Percentiles rank a stretch among this genome's conserved stretches.
Evolutionary conservation across 2,329 filamentous ascomycete genomes (phyloP).

Genomic region (Canariomyces notabilis): DNA sequence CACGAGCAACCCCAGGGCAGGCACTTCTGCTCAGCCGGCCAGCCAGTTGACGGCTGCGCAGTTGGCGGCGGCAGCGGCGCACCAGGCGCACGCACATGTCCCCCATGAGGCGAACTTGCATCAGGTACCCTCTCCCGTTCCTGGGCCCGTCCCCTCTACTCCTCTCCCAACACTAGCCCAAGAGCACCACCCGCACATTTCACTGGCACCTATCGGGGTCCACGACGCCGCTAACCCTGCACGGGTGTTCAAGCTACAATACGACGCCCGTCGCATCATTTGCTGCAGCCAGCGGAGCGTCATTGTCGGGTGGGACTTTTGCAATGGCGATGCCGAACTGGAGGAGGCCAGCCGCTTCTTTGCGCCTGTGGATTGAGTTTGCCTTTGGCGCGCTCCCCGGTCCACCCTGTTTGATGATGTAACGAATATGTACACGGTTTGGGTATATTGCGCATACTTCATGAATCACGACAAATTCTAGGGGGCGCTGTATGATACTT

Average conservation of each 20-base stretch:
- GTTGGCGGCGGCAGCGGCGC: slow-evolving; percentile 18
- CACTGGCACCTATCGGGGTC: slow-evolving; percentile 25
- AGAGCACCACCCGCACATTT: slow-evolving; percentile 20
- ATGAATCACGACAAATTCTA: too few relatives aligned
- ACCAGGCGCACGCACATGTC: slow-evolving; percentile 21
- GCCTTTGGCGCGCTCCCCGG: too few relatives aligned
- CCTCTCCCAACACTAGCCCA: slow-evolving; percentile 9
- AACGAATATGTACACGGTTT: neutral
- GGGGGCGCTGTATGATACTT: neutral
- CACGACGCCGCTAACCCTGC: slow-evolving; percentile 45
- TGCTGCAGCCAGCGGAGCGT: slow-evolving; percentile 88
- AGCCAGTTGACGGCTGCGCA: slow-evolving; percentile 12
- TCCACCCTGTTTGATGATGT: too few relatives aligned
- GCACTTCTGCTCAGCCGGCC: neutral
- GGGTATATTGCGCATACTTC: neutral
- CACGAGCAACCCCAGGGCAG: neutral
- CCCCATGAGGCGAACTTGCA: slow-evolving; percentile 21
- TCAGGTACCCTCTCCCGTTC: slow-evolving; percentile 19
- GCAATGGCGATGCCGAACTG: slow-evolving; percentile 75
- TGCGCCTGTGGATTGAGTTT: slow-evolving; percentile 49
- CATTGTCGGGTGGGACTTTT: slow-evolving; percentile 98
- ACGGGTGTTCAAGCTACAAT: slow-evolving; percentile 93
- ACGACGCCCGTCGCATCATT: slow-evolving; percentile 86
- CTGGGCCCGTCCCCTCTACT: neutral
- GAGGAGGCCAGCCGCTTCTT: slow-evolving; percentile 77